These are phyloP conservation scores for Neofusicoccum cordaticola DNA, from an alignment of 2,329 filamentous ascomycete species.

Conservation along the genomic window DNA sequence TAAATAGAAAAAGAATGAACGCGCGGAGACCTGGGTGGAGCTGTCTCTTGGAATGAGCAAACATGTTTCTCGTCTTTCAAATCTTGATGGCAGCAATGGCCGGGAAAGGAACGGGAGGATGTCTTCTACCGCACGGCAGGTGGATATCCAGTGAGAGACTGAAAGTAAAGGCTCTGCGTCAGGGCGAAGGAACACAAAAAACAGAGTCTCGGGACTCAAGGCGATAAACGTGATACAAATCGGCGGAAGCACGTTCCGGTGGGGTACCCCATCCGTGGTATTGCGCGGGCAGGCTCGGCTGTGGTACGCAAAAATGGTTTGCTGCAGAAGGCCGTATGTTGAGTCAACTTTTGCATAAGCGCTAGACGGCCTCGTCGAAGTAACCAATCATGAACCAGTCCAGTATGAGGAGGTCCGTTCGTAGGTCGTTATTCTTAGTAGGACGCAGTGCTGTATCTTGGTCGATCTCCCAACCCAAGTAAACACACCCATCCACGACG, in stretches of 20 bases:
- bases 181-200: not conserved
- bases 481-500: not conserved
- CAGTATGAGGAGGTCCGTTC: not conserved
- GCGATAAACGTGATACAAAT: not conserved
- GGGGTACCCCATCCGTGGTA: not conserved
- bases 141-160: not conserved
- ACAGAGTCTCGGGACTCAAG: not conserved
- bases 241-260: not conserved
- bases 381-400: not conserved
- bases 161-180: not conserved
- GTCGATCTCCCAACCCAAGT: not conserved
- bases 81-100: not conserved
- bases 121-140: not conserved
- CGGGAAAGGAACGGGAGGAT: not conserved
- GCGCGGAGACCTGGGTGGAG: not conserved
- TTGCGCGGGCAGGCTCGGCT: not conserved
- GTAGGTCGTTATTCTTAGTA: constrained; percentile 3
- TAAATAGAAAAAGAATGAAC: not conserved
- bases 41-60: not conserved
- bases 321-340: not conserved
- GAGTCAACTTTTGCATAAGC: not conserved
- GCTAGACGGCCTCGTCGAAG: not conserved
- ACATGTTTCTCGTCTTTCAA: not conserved
- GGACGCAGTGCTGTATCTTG: not conserved
- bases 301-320: not conserved